Evolutionary conservation across 1,139 yeast species (phyloP).

Genomic region (Suhomyces atakaporum): DNA sequence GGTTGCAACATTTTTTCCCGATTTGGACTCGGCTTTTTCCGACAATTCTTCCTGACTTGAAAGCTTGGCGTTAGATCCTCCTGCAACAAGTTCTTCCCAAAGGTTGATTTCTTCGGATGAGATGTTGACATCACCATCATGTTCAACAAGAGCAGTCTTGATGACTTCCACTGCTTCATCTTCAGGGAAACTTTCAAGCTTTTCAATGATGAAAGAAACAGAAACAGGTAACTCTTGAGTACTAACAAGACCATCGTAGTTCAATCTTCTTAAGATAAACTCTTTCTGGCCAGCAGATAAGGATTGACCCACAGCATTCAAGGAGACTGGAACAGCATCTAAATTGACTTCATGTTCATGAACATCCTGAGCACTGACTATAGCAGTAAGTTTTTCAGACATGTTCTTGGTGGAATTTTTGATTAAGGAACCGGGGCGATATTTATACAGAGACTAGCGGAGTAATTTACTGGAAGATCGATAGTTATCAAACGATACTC

Average conservation of each 20-base stretch:
- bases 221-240: slow-evolving; percentile 36
- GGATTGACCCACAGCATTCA: slow-evolving; percentile 23
- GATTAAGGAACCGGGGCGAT: too few relatives aligned
- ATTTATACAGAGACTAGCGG: too few relatives aligned
- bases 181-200: slow-evolving; percentile 19
- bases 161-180: slow-evolving; percentile 23
- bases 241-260: slow-evolving; percentile 27
- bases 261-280: slow-evolving; percentile 29
- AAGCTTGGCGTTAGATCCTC: neutral
- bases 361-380: slow-evolving; percentile 16
- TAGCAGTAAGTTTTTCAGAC: slow-evolving; percentile 15
- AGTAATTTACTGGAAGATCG: too few relatives aligned
- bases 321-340: slow-evolving; percentile 1
- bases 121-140: slow-evolving; percentile 28
- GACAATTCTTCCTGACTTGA: neutral
- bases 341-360: slow-evolving; percentile 18
- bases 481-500: too few relatives aligned
- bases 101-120: slow-evolving; percentile 21
- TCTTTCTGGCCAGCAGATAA: slow-evolving; percentile 30
- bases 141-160: slow-evolving; percentile 19
- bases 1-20: slow-evolving; percentile 1
- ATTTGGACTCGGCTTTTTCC: neutral
- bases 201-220: slow-evolving; percentile 25
- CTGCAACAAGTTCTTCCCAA: slow-evolving; percentile 4
- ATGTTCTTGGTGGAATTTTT: neutral